Conservation (phyloP, 2,329 filamentous ascomycete genomes). For the Colletotrichum agaves region DNA sequence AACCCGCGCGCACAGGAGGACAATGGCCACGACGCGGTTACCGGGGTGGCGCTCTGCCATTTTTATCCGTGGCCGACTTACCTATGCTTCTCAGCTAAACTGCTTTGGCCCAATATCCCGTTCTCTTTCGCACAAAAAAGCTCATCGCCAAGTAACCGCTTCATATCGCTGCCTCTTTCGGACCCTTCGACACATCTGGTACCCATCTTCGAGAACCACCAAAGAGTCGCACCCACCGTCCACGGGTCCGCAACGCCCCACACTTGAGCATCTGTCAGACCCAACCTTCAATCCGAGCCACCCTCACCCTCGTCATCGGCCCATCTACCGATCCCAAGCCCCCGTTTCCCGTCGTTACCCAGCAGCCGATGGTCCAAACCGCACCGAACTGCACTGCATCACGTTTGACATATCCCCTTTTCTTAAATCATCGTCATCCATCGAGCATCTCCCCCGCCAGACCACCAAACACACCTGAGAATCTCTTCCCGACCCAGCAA, state of each 20-base stretch:
- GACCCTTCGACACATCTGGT: background rate
- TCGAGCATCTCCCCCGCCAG: background rate
- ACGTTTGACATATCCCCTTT: background rate
- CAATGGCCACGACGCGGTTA: slow-evolving; percentile 11
- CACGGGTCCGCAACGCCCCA: background rate
- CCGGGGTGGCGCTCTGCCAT: slow-evolving; percentile 33
- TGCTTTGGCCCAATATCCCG: background rate
- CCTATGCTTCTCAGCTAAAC: background rate
- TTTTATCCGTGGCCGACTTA: slow-evolving; percentile 17
- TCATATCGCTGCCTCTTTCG: background rate
- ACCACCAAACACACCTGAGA: slow-evolving; percentile 5
- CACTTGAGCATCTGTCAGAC: background rate
- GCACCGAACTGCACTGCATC: background rate
- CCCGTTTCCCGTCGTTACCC: background rate
- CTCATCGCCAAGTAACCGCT: background rate
- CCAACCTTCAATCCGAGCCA: slow-evolving; percentile 3
- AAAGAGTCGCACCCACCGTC: slow-evolving; percentile 6
- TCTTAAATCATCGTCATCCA: background rate
- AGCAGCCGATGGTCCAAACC: background rate
- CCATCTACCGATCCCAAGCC: background rate
- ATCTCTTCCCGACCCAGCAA: background rate
- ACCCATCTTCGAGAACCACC: background rate
- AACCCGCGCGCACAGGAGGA: background rate
- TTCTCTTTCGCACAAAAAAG: background rate
- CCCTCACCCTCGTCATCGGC: background rate